phyloP scores from a whole-genome alignment of 106 monocot genomes.

The Alisma plantagoaquatica region DNA sequence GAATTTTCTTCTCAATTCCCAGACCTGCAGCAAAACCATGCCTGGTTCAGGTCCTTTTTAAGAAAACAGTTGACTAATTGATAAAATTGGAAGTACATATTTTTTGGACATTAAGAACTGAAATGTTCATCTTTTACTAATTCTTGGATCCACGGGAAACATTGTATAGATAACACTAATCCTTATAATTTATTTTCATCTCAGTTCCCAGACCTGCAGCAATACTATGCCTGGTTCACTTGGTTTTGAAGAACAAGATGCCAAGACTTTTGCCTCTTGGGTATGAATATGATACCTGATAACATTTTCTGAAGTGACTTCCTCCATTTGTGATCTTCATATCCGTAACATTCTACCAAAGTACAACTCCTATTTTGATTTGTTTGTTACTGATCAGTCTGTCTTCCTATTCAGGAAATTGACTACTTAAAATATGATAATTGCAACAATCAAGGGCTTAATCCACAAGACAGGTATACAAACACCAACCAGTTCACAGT shows the following conservation, averaged over 20 bases:
- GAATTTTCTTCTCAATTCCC: no score
- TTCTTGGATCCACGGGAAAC: no score
- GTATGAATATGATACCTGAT: conserved; percentile 17
- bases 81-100: no score
- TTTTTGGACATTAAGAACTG: no score
- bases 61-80: no score
- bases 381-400: background rate
- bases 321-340: background rate
- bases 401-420: conserved; percentile 28
- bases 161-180: no score
- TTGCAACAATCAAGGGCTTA: conserved; percentile 37
- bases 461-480: conserved; percentile 39
- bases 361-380: background rate
- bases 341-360: background rate
- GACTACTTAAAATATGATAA: conserved; percentile 95
- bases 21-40: no score
- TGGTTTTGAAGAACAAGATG: conserved; percentile 74
- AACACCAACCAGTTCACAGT: background rate
- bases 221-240: conserved; percentile 81
- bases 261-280: conserved; percentile 78
- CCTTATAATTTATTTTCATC: background rate
- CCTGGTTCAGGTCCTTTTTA: no score
- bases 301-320: background rate
- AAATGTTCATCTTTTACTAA: no score
- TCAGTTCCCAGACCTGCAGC: conserved; percentile 64